Percentiles rank a stretch among this genome's conserved stretches.
Evolutionary conservation across 2,329 filamentous ascomycete genomes (phyloP).

Genomic region (Lithohypha guttulata): DNA sequence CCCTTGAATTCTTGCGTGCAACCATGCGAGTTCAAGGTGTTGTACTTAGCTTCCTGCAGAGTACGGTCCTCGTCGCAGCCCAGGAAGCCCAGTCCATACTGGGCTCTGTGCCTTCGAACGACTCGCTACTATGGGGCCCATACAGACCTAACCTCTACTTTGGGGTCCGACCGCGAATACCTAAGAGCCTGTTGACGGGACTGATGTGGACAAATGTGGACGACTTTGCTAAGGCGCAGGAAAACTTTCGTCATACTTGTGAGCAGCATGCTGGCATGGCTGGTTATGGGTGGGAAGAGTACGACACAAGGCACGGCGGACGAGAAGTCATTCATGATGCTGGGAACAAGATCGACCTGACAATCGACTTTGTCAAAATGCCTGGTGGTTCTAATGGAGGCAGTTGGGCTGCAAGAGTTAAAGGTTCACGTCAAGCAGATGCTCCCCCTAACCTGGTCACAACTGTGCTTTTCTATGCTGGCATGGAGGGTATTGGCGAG

Average conservation of each 20-base stretch:
- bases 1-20: no score
- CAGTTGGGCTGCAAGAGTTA: conserved; percentile 83
- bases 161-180: conserved; percentile 70
- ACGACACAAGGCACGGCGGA: conserved; percentile 78
- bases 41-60: conserved; percentile 7
- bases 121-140: conserved; percentile 88
- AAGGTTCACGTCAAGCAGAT: conserved; percentile 64
- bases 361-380: conserved; percentile 86
- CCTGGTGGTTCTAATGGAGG: conserved; percentile 76
- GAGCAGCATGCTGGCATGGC: conserved; percentile 90
- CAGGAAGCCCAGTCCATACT: conserved; percentile 3
- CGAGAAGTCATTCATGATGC: conserved; percentile 84
- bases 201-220: conserved; percentile 86
- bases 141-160: conserved; percentile 94
- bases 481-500: conserved; percentile 63
- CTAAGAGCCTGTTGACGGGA: conserved; percentile 69
- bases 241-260: conserved; percentile 82
- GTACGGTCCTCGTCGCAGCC: conserved; percentile 2
- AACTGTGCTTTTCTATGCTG: conserved; percentile 70
- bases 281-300: conserved; percentile 97
- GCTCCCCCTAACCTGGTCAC: conserved; percentile 58
- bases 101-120: conserved; percentile 42
- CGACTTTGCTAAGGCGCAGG: conserved; percentile 61
- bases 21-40: conserved; percentile 7
- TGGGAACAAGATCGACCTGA: conserved; percentile 78